Base-by-base conservation (phyloP, 2,329 filamentous ascomycete genomes). In the Aureobasidium sp. region DNA sequence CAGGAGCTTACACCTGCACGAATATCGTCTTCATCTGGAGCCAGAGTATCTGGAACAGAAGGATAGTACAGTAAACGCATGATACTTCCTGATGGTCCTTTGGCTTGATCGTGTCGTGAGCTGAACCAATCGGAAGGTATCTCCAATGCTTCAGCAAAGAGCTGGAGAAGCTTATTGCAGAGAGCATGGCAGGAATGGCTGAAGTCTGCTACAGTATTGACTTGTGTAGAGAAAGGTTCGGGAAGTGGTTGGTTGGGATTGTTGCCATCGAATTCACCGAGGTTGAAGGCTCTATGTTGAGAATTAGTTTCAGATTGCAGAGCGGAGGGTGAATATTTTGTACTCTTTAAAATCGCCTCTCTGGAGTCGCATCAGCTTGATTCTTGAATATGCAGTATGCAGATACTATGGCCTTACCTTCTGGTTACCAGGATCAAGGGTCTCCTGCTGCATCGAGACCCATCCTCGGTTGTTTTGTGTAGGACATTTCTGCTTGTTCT, bases 341-440 rank as follows among this genome's bases (percentile, higher is more conserved):
- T 76, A 92, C 90, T 96, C 90, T 80, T 96, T 96, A 69, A 90
- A 91, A 71, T 96, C 92, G 17, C 90, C 90, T 29, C 86, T 79
- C 87, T 91, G 66, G 26, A 15, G 3, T 26, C 5, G 24, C 7
- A 48, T 61, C 26, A 55, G 48, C 36, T 51, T 37, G n/a, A 17
- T 0, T 55, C 0, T 17, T 5, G 8, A 26, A 1, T 13, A 1
- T 29, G 26, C 3, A 10, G 5, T 13, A 2, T 27, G 24, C 4
- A 9, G 13, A 26, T 12, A 7, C 26, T 20, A 46, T 44, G 13
- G 64, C 51, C 76, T 70, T 79, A 89, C 89, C 74, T 86, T 85
- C 74, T 97, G 92, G 62, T 86, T 85, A 67, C 86, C 85, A 2
- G 92, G 91, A 72, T 97, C 93, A 12, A 97, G 78, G 0, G 88